Conservation (phyloP, 2,329 filamentous ascomycete genomes). For the Thelonectria discophora region DNA sequence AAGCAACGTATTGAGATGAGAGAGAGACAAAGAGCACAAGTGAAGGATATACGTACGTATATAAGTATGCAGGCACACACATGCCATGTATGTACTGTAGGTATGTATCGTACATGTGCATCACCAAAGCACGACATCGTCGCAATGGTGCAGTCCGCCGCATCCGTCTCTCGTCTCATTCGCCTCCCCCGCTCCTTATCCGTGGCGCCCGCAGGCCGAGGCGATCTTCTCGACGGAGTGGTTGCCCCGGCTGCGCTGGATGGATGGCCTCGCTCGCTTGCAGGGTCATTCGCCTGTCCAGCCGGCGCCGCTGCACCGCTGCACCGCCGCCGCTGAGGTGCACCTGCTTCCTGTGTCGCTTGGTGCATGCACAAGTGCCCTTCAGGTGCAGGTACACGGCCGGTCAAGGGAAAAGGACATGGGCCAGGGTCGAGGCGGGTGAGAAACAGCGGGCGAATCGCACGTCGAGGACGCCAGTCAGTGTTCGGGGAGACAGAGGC, state of each 20-base stretch:
- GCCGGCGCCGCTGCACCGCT: slow-evolving; percentile 21
- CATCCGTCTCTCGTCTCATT: slow-evolving; percentile 39
- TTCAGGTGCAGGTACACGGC: slow-evolving; percentile 41
- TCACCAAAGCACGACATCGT: slow-evolving; percentile 39
- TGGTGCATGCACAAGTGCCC: slow-evolving; percentile 37
- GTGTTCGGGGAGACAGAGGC: slow-evolving; percentile 28
- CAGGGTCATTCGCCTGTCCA: slow-evolving; percentile 25
- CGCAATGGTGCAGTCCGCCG: slow-evolving; percentile 39
- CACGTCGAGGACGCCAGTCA: slow-evolving; percentile 27
- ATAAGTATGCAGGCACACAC: too few relatives aligned
- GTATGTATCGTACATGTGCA: too few relatives aligned
- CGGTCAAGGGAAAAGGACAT: slow-evolving; percentile 31
- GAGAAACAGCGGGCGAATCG: slow-evolving; percentile 40
- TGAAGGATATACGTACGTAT: too few relatives aligned
- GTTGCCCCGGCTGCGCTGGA: slow-evolving; percentile 22
- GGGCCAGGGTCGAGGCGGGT: slow-evolving; percentile 26
- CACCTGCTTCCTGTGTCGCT: slow-evolving; percentile 32
- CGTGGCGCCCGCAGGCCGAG: slow-evolving; percentile 11
- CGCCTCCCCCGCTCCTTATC: slow-evolving; percentile 37
- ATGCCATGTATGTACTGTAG: too few relatives aligned
- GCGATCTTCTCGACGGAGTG: slow-evolving; percentile 3
- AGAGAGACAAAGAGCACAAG: too few relatives aligned
- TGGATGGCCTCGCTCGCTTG: slow-evolving; percentile 26
- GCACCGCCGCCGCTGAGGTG: too few relatives aligned
- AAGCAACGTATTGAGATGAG: background rate